A percentile compares a stretch with the other conserved stretches of the same genome.
These are phyloP conservation scores for Coemansia aciculifera DNA, from an alignment of 192 early-diverging fungal genomes.

Conservation along the genomic window DNA sequence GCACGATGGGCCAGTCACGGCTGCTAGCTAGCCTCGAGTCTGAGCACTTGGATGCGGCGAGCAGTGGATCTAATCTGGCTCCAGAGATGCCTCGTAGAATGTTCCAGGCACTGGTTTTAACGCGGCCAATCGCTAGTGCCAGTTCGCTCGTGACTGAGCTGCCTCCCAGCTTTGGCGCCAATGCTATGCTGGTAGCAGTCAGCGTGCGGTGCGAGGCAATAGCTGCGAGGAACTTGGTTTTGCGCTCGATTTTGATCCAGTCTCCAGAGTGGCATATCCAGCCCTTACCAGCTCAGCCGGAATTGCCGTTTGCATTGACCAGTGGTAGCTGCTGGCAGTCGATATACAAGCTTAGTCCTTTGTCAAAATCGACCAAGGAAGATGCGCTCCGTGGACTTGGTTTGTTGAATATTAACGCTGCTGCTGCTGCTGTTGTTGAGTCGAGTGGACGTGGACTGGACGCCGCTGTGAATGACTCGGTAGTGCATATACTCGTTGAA, in stretches of 20 bases:
- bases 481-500: background rate
- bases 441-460: background rate
- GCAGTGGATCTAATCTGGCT: background rate
- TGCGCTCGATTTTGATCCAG: conserved; percentile 13
- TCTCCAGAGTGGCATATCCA: conserved; percentile 38
- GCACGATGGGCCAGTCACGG: background rate
- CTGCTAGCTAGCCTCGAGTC: background rate
- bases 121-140: conserved; percentile 25
- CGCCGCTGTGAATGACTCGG: background rate
- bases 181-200: conserved; percentile 31
- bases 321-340: conserved; percentile 19
- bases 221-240: background rate
- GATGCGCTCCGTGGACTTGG: conserved; percentile 11
- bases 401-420: conserved; percentile 18
- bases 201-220: conserved; percentile 16
- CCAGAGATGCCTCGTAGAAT: conserved; percentile 16
- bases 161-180: conserved; percentile 35
- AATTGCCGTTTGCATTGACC: conserved; percentile 15
- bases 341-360: conserved; percentile 21
- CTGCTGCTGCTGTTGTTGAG: background rate
- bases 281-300: conserved; percentile 11
- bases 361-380: background rate
- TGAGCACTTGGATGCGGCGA: background rate
- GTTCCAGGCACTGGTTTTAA: conserved; percentile 40
- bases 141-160: conserved; percentile 20